Conservation (phyloP, 805 yeast genomes). For the Saturnispora silvae region DNA sequence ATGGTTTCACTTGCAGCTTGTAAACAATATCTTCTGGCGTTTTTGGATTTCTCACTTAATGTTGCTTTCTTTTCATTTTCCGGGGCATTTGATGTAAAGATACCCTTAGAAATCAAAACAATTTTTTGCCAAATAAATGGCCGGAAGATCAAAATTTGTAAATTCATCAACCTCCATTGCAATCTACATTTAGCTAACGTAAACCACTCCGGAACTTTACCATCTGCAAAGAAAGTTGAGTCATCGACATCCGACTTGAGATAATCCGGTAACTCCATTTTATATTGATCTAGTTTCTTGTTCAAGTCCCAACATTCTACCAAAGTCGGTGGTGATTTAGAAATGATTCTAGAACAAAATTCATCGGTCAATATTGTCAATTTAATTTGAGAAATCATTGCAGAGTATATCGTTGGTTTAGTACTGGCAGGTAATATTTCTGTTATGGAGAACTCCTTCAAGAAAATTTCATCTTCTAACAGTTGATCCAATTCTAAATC, state of each 20-base stretch:
- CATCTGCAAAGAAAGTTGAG: background rate
- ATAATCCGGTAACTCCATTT: constrained; percentile 33
- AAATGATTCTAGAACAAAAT: constrained; percentile 36
- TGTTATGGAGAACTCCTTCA: constrained; percentile 8
- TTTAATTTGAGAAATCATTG: constrained; percentile 43
- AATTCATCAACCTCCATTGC: constrained; percentile 48
- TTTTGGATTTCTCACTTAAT: constrained; percentile 32
- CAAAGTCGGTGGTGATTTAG: constrained; percentile 38
- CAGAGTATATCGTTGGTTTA: constrained; percentile 49
- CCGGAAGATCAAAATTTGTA: constrained; percentile 44
- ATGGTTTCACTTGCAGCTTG: constrained; percentile 45
- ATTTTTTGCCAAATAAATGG: constrained; percentile 45
- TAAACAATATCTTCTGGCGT: constrained; percentile 40
- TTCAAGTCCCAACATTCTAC: constrained; percentile 42
- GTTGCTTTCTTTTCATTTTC: constrained; percentile 11
- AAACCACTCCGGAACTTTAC: constrained; percentile 39
- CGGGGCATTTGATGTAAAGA: constrained; percentile 11
- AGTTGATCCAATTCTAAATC: constrained; percentile 30
- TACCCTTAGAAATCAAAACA: constrained; percentile 13
- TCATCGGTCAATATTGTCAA: constrained; percentile 38
- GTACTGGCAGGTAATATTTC: constrained; percentile 18
- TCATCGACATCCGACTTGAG: constrained; percentile 10
- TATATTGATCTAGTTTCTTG: constrained; percentile 31
- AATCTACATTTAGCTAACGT: constrained; percentile 41
- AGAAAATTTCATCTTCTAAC: constrained; percentile 16